Conservation (phyloP, 192 early-diverging fungal species). For the Coemansia sp. region DNA sequence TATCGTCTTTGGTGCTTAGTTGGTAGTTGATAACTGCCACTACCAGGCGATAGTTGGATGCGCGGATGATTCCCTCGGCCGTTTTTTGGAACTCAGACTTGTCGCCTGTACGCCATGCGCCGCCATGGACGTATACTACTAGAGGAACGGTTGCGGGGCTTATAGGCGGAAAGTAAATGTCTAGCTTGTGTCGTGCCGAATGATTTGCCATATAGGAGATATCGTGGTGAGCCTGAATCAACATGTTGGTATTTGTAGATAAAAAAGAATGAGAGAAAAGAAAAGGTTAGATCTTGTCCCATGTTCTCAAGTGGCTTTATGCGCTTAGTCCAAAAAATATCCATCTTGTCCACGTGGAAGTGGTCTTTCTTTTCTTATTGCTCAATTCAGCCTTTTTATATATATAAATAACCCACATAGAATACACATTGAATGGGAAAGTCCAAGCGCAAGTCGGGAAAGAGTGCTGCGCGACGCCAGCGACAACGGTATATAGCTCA, state of each 20-base stretch:
- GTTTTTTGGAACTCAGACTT: conserved; percentile 60
- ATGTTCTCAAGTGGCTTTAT: no score
- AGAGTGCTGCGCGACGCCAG: neutral
- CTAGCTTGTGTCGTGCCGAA: conserved; percentile 54
- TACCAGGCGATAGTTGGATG: conserved; percentile 33
- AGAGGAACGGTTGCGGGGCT: conserved; percentile 39
- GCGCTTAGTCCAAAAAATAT: no score
- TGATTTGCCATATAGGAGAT: conserved; percentile 25
- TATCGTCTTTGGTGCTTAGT: conserved; percentile 34
- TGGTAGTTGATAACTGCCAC: conserved; percentile 78
- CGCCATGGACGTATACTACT: conserved; percentile 78
- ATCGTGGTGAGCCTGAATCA: conserved; percentile 19
- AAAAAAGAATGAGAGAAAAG: no score
- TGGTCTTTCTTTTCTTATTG: no score
- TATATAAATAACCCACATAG: neutral
- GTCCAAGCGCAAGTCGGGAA: conserved; percentile 6
- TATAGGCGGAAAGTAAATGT: conserved; percentile 59
- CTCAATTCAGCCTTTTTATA: no score
- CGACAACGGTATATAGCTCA: neutral
- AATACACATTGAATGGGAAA: neutral
- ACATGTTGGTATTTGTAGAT: neutral
- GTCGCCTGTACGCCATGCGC: conserved; percentile 82
- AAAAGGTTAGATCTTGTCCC: no score
- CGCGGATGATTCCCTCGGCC: conserved; percentile 49
- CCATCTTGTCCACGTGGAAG: no score